Evolutionary conservation across 78 protist species (phyloP), one percentile per base, ranked within the genome.

Genomic region (slime mould (Dictyostelium discoideum)): DNA sequence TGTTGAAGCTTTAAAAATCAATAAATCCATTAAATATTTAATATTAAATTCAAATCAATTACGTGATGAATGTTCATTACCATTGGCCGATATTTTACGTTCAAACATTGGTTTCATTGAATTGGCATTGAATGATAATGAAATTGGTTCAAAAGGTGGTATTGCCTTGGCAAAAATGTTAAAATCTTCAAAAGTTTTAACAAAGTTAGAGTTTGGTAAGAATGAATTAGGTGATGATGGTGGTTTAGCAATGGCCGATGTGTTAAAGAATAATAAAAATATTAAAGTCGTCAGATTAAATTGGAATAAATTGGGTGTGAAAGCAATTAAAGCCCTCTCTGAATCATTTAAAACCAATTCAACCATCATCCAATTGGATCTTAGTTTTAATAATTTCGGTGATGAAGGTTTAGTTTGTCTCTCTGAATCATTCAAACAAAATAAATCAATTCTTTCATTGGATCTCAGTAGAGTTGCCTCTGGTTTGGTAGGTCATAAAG

Each of bases 171-270:
- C 95, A 13, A 85, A 77, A 22, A 90, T 83, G 89, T 60, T 90
- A 8, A 65, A 73, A 29, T 26, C 79, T 3, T 54, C 85, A 11
- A 90, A 90, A 40, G 39, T 83, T 7, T 57, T 82, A 5, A 72
- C 72, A 0, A 44, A 82, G 50, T 29, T 90, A 24, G 95, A 90
- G 5, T 90, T 90, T 72, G 88, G 88, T 4, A 90, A 90, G 63
- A 90, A 90, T 54, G 95, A 90, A 29, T 46, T 90, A 0, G 95
- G 95, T 37, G 95, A 90, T 6, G 95, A 90, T 26, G 95, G 95
- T 90, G 95, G 85, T 7, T 10, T 90, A 2, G 95, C 95, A 13
- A 90, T 90, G 95, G 95, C 95, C 3, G 95, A 90, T n/a, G 67
- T 77, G 0, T 81, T 90, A 77, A 90, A 90, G 40, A 24, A 29